A percentile compares a stretch with the other conserved stretches of the same genome.
These are phyloP conservation scores for Solanum clarkiae DNA, from an alignment of 257 asterid species.

Conservation along the genomic window DNA sequence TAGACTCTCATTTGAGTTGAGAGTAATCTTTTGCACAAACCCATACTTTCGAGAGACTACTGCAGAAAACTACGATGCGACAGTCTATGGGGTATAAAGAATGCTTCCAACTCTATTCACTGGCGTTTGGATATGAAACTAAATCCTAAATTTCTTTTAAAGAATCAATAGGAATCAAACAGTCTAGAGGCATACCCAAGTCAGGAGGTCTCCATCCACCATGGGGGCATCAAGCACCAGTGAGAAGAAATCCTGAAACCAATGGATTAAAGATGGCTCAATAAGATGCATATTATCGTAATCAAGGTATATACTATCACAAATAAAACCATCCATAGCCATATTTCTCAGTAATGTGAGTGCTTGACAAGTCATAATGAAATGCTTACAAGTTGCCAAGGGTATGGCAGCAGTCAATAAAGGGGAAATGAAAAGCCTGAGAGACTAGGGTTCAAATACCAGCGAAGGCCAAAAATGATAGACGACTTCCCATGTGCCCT, in stretches of 20 bases:
- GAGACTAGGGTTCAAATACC: background rate
- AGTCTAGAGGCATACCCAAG: slow-evolving; percentile 45
- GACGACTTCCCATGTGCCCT: background rate
- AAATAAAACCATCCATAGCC: background rate
- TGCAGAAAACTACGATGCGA: background rate
- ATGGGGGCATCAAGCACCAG: slow-evolving; percentile 75
- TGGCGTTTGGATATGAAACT: background rate
- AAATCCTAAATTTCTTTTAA: background rate
- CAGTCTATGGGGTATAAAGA: background rate
- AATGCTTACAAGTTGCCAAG: background rate
- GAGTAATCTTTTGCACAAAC: background rate
- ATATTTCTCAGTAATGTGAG: background rate
- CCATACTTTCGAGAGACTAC: background rate
- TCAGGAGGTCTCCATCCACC: slow-evolving; percentile 87
- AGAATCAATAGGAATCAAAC: background rate
- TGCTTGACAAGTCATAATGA: background rate
- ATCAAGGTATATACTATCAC: background rate
- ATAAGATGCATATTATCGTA: background rate
- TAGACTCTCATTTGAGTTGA: background rate
- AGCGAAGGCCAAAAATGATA: background rate
- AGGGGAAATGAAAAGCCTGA: background rate
- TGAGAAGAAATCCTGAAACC: slow-evolving; percentile 77
- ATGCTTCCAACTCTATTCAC: background rate
- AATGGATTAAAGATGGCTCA: background rate
- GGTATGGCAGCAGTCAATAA: background rate